Conservation (phyloP, 192 early-diverging fungal species). For the Coemansia sp. region DNA sequence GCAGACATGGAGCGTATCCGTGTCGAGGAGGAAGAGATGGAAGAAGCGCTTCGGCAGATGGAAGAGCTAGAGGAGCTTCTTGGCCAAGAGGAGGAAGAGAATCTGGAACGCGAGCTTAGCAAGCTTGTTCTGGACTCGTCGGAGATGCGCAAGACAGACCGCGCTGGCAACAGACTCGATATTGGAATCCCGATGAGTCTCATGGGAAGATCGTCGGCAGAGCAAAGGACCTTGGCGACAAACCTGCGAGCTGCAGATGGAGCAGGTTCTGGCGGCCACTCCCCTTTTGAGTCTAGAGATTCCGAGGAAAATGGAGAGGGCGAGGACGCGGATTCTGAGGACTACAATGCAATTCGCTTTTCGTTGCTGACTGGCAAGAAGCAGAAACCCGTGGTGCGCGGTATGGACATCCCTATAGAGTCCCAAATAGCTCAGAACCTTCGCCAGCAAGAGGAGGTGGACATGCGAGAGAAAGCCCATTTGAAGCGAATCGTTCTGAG, state of each 20-base stretch:
- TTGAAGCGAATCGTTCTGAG: slow-evolving; percentile 91
- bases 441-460: slow-evolving; percentile 81
- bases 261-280: background rate
- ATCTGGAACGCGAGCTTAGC: slow-evolving; percentile 88
- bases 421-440: slow-evolving; percentile 83
- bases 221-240: slow-evolving; percentile 8
- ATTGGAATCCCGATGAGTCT: slow-evolving; percentile 83
- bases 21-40: slow-evolving; percentile 52
- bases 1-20: slow-evolving; percentile 26
- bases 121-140: slow-evolving; percentile 90
- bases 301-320: background rate
- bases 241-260: background rate
- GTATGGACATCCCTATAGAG: slow-evolving; percentile 54
- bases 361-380: slow-evolving; percentile 53
- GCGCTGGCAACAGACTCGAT: slow-evolving; percentile 67
- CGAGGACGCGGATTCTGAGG: slow-evolving; percentile 3
- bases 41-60: slow-evolving; percentile 54
- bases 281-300: background rate
- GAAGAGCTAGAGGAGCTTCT: slow-evolving; percentile 73
- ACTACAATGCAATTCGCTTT: slow-evolving; percentile 33
- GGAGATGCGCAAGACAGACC: slow-evolving; percentile 72
- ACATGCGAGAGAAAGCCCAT: slow-evolving; percentile 83
- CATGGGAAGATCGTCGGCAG: slow-evolving; percentile 31
- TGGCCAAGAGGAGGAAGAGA: slow-evolving; percentile 76
- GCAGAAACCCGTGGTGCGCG: slow-evolving; percentile 35